These are phyloP conservation scores for Xylaria sp. DNA, from an alignment of 2,329 filamentous ascomycete genomes.

Conservation along the genomic window DNA sequence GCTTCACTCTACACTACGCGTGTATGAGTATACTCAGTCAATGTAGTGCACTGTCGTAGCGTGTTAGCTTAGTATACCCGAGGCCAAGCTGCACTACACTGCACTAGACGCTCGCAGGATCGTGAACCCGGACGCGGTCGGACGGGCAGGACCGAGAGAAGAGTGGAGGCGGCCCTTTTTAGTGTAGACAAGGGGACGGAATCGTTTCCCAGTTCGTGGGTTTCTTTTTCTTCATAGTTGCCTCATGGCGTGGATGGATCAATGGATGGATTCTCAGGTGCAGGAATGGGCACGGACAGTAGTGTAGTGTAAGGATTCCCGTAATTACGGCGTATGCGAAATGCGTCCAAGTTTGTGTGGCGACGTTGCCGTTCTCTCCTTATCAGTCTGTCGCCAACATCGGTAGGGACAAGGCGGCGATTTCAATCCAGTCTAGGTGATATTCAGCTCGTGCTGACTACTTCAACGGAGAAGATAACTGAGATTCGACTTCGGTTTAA, in stretches of 20 bases:
- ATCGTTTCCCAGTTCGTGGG: not conserved
- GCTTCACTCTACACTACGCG: not conserved
- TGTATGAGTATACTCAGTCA: not conserved
- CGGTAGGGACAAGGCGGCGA: too few relatives aligned
- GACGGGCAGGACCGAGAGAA: conserved; percentile 10
- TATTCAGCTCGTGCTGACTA: not conserved
- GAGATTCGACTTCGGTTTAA: not conserved
- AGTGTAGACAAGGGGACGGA: conserved; percentile 7
- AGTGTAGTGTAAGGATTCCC: not conserved
- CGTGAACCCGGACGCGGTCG: conserved; percentile 20
- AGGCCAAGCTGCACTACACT: not conserved
- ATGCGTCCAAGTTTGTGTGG: not conserved
- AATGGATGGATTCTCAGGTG: not conserved
- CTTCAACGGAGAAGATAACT: not conserved
- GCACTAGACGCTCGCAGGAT: conserved; percentile 18
- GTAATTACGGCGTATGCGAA: conserved; percentile 11
- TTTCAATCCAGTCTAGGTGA: not conserved
- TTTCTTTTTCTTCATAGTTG: not conserved
- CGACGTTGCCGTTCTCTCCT: not conserved
- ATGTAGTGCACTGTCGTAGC: not conserved
- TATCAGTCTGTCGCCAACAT: not conserved
- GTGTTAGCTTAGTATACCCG: not conserved
- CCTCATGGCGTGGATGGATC: not conserved
- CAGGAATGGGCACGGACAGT: not conserved
- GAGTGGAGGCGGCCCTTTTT: conserved; percentile 8